Evolutionary conservation across 2,329 filamentous ascomycete genomes (phyloP).

Genomic region (Neofusicoccum umdonicola): DNA sequence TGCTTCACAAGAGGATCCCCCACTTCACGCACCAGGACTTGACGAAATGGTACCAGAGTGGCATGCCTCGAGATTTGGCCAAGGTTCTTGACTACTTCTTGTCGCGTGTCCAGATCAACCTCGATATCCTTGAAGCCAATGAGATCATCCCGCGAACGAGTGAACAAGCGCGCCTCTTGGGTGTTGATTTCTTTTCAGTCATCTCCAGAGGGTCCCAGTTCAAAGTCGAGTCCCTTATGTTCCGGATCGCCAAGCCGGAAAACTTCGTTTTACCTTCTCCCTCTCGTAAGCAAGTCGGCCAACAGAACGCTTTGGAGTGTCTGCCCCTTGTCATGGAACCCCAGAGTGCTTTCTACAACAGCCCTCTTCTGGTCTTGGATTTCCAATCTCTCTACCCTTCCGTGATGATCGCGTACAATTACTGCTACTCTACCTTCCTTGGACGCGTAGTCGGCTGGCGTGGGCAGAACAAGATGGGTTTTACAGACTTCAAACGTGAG

Average conservation of each 20-base stretch:
- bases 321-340: conserved; percentile 96
- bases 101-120: conserved; percentile 71
- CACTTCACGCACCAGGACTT: conserved; percentile 79
- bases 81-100: conserved; percentile 79
- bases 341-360: conserved; percentile 89
- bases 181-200: conserved; percentile 95
- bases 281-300: conserved; percentile 84
- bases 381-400: conserved; percentile 96
- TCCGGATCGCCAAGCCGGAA: conserved; percentile 94
- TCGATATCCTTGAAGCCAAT: conserved; percentile 89
- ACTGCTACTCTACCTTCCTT: conserved; percentile 96
- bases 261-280: conserved; percentile 90
- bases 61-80: conserved; percentile 64
- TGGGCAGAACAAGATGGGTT: conserved; percentile 92
- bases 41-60: conserved; percentile 76
- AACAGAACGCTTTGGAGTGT: conserved; percentile 92
- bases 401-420: conserved; percentile 99
- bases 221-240: conserved; percentile 99
- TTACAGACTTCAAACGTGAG: conserved; percentile 79
- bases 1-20: conserved; percentile 82
- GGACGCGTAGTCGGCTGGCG: conserved; percentile 84
- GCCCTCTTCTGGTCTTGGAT: conserved; percentile 85
- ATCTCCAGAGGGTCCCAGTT: conserved; percentile 94
- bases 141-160: conserved; percentile 86
- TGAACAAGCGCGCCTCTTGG: conserved; percentile 88